Conservation (phyloP, 306 rosid genomes). For the Acacia acuminata region DNA sequence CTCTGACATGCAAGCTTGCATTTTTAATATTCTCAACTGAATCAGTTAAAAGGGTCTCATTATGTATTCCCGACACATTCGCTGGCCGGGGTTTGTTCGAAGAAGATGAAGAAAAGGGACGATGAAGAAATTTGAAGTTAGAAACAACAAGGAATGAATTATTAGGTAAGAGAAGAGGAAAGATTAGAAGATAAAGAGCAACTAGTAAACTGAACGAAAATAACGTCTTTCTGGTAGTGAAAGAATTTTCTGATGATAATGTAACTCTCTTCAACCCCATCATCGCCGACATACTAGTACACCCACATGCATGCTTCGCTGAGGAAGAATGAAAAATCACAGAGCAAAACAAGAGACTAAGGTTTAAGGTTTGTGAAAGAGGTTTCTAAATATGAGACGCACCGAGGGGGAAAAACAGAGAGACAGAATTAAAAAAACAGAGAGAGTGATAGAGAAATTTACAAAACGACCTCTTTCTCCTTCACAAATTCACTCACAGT, state of each 20-base stretch:
- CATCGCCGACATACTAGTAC: conserved; percentile 12
- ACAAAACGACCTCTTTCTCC: neutral
- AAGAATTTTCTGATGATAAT: conserved; percentile 46
- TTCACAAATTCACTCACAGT: neutral
- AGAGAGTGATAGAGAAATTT: neutral
- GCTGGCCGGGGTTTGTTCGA: neutral
- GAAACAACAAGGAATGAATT: conserved; percentile 35
- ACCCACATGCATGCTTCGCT: conserved; percentile 34
- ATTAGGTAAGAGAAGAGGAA: conserved; percentile 44
- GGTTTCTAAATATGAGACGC: neutral
- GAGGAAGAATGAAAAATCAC: neutral
- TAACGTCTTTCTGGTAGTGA: conserved; percentile 49
- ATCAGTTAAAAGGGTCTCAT: conserved; percentile 30
- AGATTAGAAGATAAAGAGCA: conserved; percentile 51
- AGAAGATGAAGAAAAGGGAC: conserved; percentile 33
- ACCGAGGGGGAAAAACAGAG: neutral
- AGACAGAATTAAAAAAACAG: neutral
- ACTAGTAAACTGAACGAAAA: conserved; percentile 65
- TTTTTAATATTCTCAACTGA: conserved; percentile 23
- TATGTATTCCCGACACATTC: conserved; percentile 24
- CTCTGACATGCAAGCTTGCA: conserved; percentile 39
- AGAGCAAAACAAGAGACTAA: neutral
- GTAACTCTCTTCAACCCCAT: conserved; percentile 56
- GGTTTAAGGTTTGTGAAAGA: neutral
- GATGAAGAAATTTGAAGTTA: conserved; percentile 29